Conservation (phyloP, 2,329 filamentous ascomycete species). For the Aurifilum marmelostoma region DNA sequence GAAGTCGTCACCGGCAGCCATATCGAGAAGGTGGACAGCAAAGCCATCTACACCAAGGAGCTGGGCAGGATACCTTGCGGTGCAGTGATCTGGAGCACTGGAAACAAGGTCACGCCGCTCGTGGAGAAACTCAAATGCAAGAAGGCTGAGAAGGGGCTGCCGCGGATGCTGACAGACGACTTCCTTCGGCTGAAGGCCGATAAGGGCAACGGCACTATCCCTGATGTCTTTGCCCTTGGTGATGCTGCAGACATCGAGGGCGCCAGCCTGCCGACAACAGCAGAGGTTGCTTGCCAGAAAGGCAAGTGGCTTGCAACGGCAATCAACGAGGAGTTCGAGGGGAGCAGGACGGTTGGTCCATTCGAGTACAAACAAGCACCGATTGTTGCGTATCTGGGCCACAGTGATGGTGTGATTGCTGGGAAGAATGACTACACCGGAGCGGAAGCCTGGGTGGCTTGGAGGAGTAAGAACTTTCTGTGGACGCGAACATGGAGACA, state of each 20-base stretch:
- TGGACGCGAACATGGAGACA: constrained; percentile 26
- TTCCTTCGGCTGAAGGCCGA: constrained; percentile 18
- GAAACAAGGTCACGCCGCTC: constrained; percentile 18
- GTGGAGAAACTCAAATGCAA: constrained; percentile 19
- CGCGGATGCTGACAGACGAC: constrained; percentile 23
- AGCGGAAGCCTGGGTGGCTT: constrained; percentile 25
- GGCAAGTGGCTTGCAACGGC: constrained; percentile 25
- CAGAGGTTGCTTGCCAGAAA: constrained; percentile 27
- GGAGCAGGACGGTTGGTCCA: background rate
- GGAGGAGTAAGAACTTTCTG: constrained; percentile 25
- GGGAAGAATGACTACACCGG: constrained; percentile 26
- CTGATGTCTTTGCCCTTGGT: constrained; percentile 22
- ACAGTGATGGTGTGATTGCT: constrained; percentile 25
- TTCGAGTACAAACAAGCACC: constrained; percentile 22
- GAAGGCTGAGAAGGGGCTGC: constrained; percentile 18
- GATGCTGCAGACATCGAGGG: constrained; percentile 25
- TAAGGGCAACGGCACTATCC: background rate
- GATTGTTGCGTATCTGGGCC: constrained; percentile 23
- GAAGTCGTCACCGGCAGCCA: constrained; percentile 25
- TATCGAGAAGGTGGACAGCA: constrained; percentile 22
- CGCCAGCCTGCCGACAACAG: constrained; percentile 23
- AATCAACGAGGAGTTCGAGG: constrained; percentile 20
- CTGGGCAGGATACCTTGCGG: constrained; percentile 18
- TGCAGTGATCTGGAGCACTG: constrained; percentile 22
- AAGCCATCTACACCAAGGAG: constrained; percentile 22